phyloP scores from a whole-genome alignment of 305 asterid genomes.

The Fraxinus dipetala region DNA sequence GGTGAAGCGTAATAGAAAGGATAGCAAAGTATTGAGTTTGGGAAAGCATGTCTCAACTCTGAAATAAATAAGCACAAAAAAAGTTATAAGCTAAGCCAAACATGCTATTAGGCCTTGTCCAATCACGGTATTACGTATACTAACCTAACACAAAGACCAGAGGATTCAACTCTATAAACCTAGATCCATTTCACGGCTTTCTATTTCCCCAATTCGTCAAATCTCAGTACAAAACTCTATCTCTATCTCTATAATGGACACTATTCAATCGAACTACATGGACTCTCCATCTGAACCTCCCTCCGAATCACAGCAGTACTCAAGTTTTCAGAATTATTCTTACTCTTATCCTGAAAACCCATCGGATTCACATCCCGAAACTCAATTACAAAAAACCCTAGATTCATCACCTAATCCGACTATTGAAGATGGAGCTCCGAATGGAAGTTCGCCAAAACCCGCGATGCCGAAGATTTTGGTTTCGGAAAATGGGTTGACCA shows the following conservation, averaged over 20 bases:
- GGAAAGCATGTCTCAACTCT: background rate
- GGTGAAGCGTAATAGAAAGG: too few species aligned
- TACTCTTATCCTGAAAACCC: slow-evolving; percentile 30
- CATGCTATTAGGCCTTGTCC: background rate
- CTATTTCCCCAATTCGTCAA: too few species aligned
- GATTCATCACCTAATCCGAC: slow-evolving; percentile 28
- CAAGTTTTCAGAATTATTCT: slow-evolving; percentile 20
- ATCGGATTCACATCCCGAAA: slow-evolving; percentile 20
- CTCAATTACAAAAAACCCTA: slow-evolving; percentile 32
- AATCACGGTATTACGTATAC: background rate
- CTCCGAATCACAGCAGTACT: slow-evolving; percentile 24
- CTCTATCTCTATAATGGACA: slow-evolving; percentile 35
- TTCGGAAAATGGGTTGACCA: slow-evolving; percentile 61
- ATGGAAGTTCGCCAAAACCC: slow-evolving; percentile 26
- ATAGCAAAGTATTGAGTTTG: background rate
- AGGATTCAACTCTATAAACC: background rate
- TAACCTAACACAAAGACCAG: background rate
- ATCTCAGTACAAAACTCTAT: too few species aligned
- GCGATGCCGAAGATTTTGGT: slow-evolving; percentile 47
- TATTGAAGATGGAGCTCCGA: slow-evolving; percentile 29
- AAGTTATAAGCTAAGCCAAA: background rate
- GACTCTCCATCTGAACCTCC: slow-evolving; percentile 51
- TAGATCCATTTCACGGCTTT: too few species aligned
- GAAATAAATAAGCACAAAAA: background rate
- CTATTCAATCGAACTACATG: slow-evolving; percentile 58